Base-by-base conservation (phyloP, 768 basidiomycete species). In the Podaxis pistillaris region DNA sequence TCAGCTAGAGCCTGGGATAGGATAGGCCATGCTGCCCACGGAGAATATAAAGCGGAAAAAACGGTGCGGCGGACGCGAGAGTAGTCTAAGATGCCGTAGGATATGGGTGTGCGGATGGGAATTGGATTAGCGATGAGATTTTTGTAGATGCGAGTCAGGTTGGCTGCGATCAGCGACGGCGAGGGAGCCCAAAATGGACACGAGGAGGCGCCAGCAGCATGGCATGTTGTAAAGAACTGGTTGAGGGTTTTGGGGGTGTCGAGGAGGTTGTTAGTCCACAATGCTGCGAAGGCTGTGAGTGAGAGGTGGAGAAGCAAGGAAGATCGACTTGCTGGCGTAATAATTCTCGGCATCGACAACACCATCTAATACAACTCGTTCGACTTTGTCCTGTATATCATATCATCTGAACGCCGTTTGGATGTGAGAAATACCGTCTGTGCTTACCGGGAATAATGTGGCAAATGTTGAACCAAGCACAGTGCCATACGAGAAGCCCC, bases 301-400 rank as follows among this genome's bases (percentile, higher is more conserved):
- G 12, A 4, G 58, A 22, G 17, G 24, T 41, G 19, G n/a, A 22
- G 19, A 30, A 53, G 51, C 12, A 15, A 26, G 19, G 17, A 49
- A 36, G 33, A 9, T 33, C 13, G 17, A 26, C 26, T 26, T 63
- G 77, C 79, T 71, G 12, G 71, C 64, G 58, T 75, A 81, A 60
- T 79, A 80, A 52, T 78, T 68, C 33, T 79, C 75, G 1, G 75
- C 66, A 47, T 80, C 78, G 22, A 74, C 71, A n/a, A 79, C 77
- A 19, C 78, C 78, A 51, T 81, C 79, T 22, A 79, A 71, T 6
- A 77, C 68, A 17, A 79, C 9, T 11, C 78, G 73, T 55, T 74
- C 76, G 22, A 79, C 67, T 44, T 76, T 76, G 56, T 77, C 74
- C 75, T 79, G 44, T 65, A 64, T 4, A 30, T n/a, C n/a, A 36